Evolutionary conservation across 805 yeast genomes (phyloP).

Genomic region (Saccharomyces mikatae): DNA sequence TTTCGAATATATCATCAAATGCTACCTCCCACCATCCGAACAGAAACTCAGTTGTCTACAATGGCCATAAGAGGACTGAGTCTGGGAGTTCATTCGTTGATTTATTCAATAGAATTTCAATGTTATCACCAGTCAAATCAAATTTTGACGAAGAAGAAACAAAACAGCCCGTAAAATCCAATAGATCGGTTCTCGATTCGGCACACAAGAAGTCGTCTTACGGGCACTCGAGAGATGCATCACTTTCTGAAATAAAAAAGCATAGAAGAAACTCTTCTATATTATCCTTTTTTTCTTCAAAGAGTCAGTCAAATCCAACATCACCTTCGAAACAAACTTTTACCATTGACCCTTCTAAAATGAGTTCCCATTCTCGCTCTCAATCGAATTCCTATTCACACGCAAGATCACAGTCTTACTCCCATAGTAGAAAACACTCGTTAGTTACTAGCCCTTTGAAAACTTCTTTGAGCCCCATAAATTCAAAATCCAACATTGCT

Average conservation of each 20-base stretch:
- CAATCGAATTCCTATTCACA: not conserved
- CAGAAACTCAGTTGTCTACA: slow-evolving; percentile 13
- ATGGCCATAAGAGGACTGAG: slow-evolving; percentile 22
- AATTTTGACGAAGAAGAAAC: not conserved
- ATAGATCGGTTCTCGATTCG: slow-evolving; percentile 2
- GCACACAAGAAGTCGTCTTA: not conserved
- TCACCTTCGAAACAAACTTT: not conserved
- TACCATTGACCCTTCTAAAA: slow-evolving; percentile 3
- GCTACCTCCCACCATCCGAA: slow-evolving; percentile 1
- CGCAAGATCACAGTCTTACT: not conserved
- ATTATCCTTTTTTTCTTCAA: slow-evolving; percentile 40
- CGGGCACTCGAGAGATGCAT: slow-evolving; percentile 2
- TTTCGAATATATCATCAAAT: not conserved
- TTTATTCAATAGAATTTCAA: slow-evolving; percentile 27
- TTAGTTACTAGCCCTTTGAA: slow-evolving; percentile 4
- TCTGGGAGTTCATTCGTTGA: slow-evolving; percentile 32
- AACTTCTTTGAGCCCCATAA: slow-evolving; percentile 22
- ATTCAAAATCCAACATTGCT: not conserved
- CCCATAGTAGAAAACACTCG: slow-evolving; percentile 5
- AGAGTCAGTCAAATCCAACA: slow-evolving; percentile 15
- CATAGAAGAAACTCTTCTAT: slow-evolving; percentile 59
- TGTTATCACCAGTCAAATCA: slow-evolving; percentile 15
- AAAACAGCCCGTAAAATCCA: not conserved
- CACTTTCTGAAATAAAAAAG: slow-evolving; percentile 20
- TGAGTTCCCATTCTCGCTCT: not conserved